Conservation (phyloP, 352 stramenopile genomes). For the Thraustochytrium striatum region DNA sequence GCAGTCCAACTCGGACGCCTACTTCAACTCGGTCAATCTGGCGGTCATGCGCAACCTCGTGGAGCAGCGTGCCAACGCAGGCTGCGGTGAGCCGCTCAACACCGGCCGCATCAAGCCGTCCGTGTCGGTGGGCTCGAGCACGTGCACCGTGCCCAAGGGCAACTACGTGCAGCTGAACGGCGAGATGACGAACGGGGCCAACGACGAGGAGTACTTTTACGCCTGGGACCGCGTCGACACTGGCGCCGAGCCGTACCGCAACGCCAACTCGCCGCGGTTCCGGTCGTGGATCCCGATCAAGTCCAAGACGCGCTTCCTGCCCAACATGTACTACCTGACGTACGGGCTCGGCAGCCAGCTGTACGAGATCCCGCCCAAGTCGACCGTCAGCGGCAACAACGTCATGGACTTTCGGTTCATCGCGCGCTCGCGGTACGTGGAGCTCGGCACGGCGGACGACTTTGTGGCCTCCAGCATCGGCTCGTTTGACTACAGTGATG, state of each 20-base stretch:
- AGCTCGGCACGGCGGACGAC: too few relatives aligned
- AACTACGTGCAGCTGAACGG: constrained; percentile 10
- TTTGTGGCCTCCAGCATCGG: constrained; percentile 2
- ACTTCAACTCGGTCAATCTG: neutral
- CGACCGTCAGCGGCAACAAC: too few relatives aligned
- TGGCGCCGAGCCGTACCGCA: neutral
- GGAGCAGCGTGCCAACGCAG: neutral
- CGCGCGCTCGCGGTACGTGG: neutral
- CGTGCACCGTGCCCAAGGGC: neutral
- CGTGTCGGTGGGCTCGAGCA: neutral
- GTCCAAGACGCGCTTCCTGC: neutral
- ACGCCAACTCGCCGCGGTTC: neutral
- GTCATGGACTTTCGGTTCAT: constrained; percentile 33
- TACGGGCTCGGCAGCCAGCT: too few relatives aligned
- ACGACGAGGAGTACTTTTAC: neutral
- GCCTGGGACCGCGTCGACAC: constrained; percentile 3
- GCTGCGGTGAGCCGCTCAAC: neutral
- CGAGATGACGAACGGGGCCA: neutral
- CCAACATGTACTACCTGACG: neutral
- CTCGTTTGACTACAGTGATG: neutral
- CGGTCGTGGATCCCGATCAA: neutral
- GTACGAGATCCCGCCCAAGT: neutral
- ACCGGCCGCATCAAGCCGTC: neutral
- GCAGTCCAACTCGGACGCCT: neutral
- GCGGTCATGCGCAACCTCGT: neutral